Evolutionary conservation across 805 yeast genomes (phyloP).

Genomic region (Pichia manshurica): DNA sequence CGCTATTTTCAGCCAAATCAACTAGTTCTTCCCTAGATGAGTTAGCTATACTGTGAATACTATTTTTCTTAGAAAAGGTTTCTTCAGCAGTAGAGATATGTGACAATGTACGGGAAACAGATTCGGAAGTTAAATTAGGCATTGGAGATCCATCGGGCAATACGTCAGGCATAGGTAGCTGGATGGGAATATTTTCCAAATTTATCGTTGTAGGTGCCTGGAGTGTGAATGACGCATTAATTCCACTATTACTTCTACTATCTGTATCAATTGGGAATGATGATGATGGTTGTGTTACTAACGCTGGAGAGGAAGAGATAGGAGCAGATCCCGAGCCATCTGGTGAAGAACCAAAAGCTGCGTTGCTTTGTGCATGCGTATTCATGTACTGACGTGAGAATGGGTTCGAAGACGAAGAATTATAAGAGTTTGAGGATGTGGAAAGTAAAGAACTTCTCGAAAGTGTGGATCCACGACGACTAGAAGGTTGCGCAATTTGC

Average conservation of each 20-base stretch:
- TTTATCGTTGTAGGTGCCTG: background rate
- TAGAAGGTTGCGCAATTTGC: background rate
- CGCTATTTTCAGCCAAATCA: background rate
- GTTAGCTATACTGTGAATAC: background rate
- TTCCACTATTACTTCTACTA: too few species aligned
- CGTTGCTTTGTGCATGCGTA: background rate
- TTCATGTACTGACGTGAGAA: constrained; percentile 2
- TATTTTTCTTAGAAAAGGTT: background rate
- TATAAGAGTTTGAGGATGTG: constrained; percentile 1
- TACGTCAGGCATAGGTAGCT: constrained; percentile 30
- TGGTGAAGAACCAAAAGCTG: too few species aligned
- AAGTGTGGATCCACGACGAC: constrained; percentile 6
- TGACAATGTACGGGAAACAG: background rate
- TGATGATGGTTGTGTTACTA: too few species aligned
- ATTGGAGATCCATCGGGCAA: background rate
- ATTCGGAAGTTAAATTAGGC: background rate
- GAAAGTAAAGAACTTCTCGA: constrained; percentile 6
- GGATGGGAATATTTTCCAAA: constrained; percentile 43
- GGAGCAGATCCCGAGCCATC: too few species aligned
- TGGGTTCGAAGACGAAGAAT: constrained; percentile 3
- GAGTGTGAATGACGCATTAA: too few species aligned
- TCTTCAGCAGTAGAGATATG: background rate
- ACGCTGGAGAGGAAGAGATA: too few species aligned
- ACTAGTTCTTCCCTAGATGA: background rate
- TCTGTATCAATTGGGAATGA: too few species aligned